Evolutionary conservation across 2,329 filamentous ascomycete genomes (phyloP).

Genomic region (Arthrobotrys entomopaga): DNA sequence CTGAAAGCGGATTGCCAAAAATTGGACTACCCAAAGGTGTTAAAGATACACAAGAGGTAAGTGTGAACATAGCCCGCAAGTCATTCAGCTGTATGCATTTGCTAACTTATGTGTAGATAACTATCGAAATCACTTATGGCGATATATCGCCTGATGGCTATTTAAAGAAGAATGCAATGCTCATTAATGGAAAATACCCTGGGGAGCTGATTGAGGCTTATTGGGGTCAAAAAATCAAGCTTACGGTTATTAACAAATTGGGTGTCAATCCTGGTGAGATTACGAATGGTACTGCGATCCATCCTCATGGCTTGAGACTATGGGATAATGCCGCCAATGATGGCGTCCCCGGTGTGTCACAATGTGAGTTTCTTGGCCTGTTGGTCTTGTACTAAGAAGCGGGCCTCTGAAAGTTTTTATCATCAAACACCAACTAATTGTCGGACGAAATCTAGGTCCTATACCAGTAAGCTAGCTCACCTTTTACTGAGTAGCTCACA

Average conservation of each 20-base stretch:
- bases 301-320: conserved; percentile 23
- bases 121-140: conserved; percentile 19
- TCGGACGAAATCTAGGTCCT: conserved; percentile 58
- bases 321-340: conserved; percentile 65
- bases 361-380: conserved; percentile 61
- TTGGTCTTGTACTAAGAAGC: not conserved
- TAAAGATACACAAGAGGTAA: conserved; percentile 1
- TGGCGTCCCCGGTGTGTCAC: conserved; percentile 67
- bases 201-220: conserved; percentile 73
- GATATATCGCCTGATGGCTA: conserved; percentile 68
- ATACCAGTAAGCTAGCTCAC: conserved; percentile 60
- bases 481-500: not conserved
- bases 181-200: conserved; percentile 74
- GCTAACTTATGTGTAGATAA: conserved; percentile 5
- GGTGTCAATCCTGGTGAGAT: conserved; percentile 8
- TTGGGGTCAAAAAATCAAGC: conserved; percentile 66
- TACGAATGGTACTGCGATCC: conserved; percentile 24
- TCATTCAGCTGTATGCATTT: not conserved
- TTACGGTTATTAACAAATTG: conserved; percentile 24
- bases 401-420: not conserved
- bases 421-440: not conserved
- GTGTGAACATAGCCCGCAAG: not conserved
- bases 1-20: not conserved
- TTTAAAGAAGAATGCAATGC: conserved; percentile 62
- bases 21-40: not conserved